These are phyloP conservation scores for Lasiodiplodia hormozganensis DNA, from an alignment of 2,329 filamentous ascomycete genomes.

Conservation along the genomic window DNA sequence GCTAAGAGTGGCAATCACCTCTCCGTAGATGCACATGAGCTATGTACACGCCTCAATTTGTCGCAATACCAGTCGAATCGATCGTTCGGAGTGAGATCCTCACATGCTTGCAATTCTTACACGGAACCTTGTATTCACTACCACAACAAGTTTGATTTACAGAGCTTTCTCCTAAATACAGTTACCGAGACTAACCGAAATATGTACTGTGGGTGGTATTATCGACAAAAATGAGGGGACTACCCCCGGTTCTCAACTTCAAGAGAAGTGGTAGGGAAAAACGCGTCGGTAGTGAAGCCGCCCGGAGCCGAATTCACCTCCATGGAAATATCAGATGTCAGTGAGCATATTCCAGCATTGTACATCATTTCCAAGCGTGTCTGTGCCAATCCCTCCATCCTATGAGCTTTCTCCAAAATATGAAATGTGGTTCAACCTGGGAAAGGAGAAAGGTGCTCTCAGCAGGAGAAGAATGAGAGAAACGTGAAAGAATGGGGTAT, in stretches of 20 bases:
- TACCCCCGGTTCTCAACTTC: background rate
- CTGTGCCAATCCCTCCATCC: background rate
- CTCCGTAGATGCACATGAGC: background rate
- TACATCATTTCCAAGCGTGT: background rate
- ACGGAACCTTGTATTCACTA: background rate
- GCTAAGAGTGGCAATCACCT: background rate
- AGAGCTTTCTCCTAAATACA: background rate
- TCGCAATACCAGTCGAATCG: too few species aligned
- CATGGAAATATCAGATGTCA: background rate
- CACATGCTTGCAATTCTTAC: background rate
- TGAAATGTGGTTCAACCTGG: background rate
- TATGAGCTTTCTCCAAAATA: background rate
- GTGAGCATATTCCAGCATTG: background rate
- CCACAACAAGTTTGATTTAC: background rate
- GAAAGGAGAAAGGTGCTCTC: background rate
- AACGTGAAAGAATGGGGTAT: slow-evolving; percentile 13
- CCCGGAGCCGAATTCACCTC: background rate
- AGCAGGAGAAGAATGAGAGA: background rate
- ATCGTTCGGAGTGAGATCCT: background rate
- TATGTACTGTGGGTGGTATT: slow-evolving; percentile 5
- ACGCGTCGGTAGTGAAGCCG: background rate
- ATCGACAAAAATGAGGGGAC: background rate
- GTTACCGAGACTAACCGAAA: background rate
- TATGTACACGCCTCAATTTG: too few species aligned
- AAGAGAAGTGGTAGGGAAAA: background rate